Conservation (phyloP, 768 basidiomycete species). For the Leccinellum luteum region DNA sequence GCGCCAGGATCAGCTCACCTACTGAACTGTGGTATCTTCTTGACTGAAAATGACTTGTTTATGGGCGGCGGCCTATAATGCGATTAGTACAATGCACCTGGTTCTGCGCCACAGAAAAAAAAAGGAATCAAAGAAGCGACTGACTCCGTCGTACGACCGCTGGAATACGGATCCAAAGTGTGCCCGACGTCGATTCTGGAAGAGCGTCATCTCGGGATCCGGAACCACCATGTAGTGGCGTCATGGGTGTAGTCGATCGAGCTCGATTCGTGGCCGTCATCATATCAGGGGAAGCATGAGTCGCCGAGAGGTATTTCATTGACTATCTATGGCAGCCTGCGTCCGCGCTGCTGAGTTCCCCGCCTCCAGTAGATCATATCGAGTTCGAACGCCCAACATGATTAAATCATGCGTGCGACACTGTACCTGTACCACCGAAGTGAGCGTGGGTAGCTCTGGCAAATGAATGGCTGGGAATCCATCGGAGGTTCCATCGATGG, state of each 20-base stretch:
- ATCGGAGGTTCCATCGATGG: too few relatives aligned
- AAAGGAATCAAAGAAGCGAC: neutral
- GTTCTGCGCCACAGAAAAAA: neutral
- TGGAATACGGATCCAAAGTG: neutral
- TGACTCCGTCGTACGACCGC: neutral
- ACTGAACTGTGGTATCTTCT: neutral
- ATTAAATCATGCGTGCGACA: too few relatives aligned
- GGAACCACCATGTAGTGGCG: neutral
- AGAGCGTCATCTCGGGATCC: neutral
- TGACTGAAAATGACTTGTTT: neutral
- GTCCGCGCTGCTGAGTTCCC: neutral
- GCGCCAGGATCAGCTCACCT: neutral
- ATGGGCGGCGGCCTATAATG: neutral
- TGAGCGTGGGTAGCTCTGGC: too few relatives aligned
- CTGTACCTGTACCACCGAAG: too few relatives aligned
- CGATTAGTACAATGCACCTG: neutral
- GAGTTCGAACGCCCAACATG: too few relatives aligned
- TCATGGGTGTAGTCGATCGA: neutral
- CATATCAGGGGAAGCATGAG: neutral
- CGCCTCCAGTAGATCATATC: neutral
- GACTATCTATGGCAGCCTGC: neutral
- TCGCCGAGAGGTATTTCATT: neutral
- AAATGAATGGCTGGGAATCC: too few relatives aligned
- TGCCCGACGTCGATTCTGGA: neutral
- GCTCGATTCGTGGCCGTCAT: neutral